Percentiles rank a stretch among this genome's conserved stretches.
Evolutionary conservation across 805 yeast genomes (phyloP).

Genomic region (Candida khao-thaluensis): DNA sequence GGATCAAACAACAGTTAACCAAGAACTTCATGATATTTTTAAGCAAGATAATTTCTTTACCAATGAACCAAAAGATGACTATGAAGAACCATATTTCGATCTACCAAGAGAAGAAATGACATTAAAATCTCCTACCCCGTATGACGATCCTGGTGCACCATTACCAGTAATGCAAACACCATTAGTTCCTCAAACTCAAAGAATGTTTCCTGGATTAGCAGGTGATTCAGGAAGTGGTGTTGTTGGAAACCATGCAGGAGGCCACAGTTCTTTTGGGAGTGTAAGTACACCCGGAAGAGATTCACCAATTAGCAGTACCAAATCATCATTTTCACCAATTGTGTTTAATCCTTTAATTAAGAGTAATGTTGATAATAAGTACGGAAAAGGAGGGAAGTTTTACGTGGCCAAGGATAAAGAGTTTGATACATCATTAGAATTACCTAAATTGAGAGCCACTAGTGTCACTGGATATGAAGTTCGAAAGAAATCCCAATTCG

Average conservation of each 20-base stretch:
- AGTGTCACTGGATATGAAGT: slow-evolving; percentile 31
- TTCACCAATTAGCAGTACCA: slow-evolving; percentile 11
- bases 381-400: slow-evolving; percentile 87
- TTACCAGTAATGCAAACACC: slow-evolving; percentile 58
- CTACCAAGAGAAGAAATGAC: slow-evolving; percentile 63
- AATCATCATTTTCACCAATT: slow-evolving; percentile 78
- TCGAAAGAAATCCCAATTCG: slow-evolving; percentile 5
- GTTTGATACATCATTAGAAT: slow-evolving; percentile 20
- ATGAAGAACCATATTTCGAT: slow-evolving; percentile 33
- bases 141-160: slow-evolving; percentile 85
- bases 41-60: slow-evolving; percentile 6
- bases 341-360: slow-evolving; percentile 78
- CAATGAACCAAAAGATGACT: neutral
- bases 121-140: slow-evolving; percentile 42
- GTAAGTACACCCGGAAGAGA: slow-evolving; percentile 3
- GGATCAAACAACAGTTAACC: neutral
- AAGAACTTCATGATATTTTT: slow-evolving; percentile 6
- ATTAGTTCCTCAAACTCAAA: slow-evolving; percentile 28
- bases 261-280: neutral
- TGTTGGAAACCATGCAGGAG: neutral
- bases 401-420: slow-evolving; percentile 50
- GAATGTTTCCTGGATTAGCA: neutral
- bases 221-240: neutral
- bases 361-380: slow-evolving; percentile 77
- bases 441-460: slow-evolving; percentile 30